Percentiles rank a stretch among this genome's conserved stretches.
Evolutionary conservation across 345 rosid species (phyloP).

Genomic region (Schrenkiella parvula): DNA sequence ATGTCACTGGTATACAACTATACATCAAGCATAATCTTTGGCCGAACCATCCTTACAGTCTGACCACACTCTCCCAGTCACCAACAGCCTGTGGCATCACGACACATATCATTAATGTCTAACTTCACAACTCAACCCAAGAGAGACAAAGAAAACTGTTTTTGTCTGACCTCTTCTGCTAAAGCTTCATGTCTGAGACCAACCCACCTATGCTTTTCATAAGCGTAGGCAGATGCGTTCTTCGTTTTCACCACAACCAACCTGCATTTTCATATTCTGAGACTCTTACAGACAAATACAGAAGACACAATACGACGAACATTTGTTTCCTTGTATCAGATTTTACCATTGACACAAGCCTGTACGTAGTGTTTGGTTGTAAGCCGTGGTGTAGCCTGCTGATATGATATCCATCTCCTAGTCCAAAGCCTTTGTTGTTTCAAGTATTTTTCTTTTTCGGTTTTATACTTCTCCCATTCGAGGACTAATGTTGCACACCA

Average conservation of each 20-base stretch:
- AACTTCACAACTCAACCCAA: neutral
- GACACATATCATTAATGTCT: neutral
- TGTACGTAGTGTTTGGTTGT: neutral
- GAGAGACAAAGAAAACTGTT: neutral
- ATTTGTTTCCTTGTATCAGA: neutral
- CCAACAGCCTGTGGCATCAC: constrained; percentile 22
- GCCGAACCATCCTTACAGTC: constrained; percentile 4
- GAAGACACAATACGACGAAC: neutral
- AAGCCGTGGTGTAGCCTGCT: neutral
- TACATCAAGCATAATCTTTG: constrained; percentile 23
- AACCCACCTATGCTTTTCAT: constrained; percentile 10
- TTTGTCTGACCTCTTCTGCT: constrained; percentile 11
- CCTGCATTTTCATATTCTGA: constrained; percentile 11
- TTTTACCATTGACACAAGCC: neutral
- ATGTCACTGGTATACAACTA: too few relatives aligned
- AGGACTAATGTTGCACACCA: neutral
- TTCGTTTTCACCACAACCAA: constrained; percentile 11
- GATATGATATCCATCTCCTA: neutral
- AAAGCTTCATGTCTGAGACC: neutral
- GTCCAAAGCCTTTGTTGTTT: constrained; percentile 9
- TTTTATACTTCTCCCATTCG: neutral
- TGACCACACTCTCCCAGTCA: constrained; percentile 6
- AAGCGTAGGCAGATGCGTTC: constrained; percentile 17
- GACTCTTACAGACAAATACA: neutral
- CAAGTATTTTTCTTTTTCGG: neutral